Evolutionary conservation across 106 monocot species (phyloP).

Genomic region (Dioscorea zingiberensis): DNA sequence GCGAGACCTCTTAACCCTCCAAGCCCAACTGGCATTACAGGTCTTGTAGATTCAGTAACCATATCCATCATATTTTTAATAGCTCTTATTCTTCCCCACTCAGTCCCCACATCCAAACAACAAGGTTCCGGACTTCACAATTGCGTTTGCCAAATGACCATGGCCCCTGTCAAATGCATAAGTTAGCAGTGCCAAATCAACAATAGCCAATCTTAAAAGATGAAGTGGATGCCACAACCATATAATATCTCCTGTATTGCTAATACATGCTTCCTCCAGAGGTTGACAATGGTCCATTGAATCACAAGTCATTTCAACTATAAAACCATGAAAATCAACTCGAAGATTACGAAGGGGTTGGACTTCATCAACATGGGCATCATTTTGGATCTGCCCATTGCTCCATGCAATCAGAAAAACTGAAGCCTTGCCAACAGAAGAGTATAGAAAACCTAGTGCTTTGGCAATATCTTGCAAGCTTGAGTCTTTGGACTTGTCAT

Average conservation of each 20-base stretch:
- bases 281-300: conserved; percentile 12
- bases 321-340: conserved; percentile 35
- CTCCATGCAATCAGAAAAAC: conserved; percentile 69
- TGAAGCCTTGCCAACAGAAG: conserved; percentile 82
- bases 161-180: conserved; percentile 23
- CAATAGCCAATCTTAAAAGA: conserved; percentile 59
- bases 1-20: too few relatives aligned
- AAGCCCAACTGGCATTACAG: too few relatives aligned
- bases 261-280: conserved; percentile 2
- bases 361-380: conserved; percentile 86
- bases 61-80: too few relatives aligned
- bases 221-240: conserved; percentile 49
- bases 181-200: conserved; percentile 67
- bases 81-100: too few relatives aligned
- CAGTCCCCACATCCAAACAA: too few relatives aligned
- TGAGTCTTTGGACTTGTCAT: conserved; percentile 18
- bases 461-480: conserved; percentile 35
- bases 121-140: too few relatives aligned
- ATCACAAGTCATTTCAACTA: conserved; percentile 83
- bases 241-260: conserved; percentile 11
- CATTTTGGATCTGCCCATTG: conserved; percentile 65
- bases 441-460: conserved; percentile 62
- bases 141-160: too few relatives aligned
- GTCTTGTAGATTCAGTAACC: too few relatives aligned
- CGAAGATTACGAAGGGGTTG: conserved; percentile 74